Base-by-base conservation (phyloP, 2,329 filamentous ascomycete species). In the Monascus ruber region DNA sequence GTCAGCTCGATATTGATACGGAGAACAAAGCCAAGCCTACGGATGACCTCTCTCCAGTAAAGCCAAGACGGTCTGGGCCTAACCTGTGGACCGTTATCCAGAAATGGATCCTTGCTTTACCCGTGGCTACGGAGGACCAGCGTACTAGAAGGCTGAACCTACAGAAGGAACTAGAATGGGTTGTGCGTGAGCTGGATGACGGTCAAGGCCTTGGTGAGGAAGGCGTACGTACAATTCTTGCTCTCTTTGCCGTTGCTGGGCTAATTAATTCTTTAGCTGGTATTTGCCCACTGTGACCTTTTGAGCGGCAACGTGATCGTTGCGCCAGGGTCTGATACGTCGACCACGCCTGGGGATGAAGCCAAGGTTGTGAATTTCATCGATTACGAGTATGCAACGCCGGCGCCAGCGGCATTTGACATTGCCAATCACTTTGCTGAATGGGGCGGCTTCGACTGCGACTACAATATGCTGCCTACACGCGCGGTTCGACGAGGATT, bases 381-480 rank as follows among this genome's bases (percentile, higher is more conserved):
- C 60, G 91, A 98, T 66, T 98, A 96, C 69, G 91, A 98, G 63
- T 98, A 98, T 63, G 87, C 88, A 9, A 91, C 86, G 4, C 88
- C 91, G 2, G 89, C 88, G 1, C 89, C 89, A 1, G 87, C 88
- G 4, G 88, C 89, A 2, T 98, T 98, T 64, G 91, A 98, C 60
- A 80, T 98, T 51, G 83, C 89, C 37, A 98, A 98, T 66, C 91
- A 98, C 70, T 94, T 98, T 59, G 87, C 91, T 35, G 91, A 98
- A 66, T 98, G 91, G 89, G 88, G 83, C 43, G 91, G 91, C 41
- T 95, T 95, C 56, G 86, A 94, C 53, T 98, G 91, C 70, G 87
- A 96, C 63, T 88, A 84, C 66, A 77, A 68, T 53, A 81, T 82
- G 49, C 73, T 96, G 41, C 91, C 91, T 4, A 91, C 85, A 1